Base-by-base conservation (phyloP, 2,329 filamentous ascomycete species). In the Pseudogymnoascus sp. region DNA sequence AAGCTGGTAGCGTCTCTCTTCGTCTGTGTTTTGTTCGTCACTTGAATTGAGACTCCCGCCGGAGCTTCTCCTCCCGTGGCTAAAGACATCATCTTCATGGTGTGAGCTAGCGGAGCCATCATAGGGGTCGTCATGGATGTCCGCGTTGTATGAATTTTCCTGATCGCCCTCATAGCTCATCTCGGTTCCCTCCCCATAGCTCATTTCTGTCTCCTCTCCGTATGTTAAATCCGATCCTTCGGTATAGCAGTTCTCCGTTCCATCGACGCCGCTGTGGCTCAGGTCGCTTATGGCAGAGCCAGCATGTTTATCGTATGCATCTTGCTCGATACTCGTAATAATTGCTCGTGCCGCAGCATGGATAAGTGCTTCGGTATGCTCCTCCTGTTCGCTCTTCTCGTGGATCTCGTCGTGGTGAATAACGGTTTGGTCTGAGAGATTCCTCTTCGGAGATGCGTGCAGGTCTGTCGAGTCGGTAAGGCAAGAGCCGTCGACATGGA, bases 261-360 rank as follows among this genome's bases (percentile, higher is more conserved):
- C 61, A 5, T 70, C 67, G 37, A 66, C 67, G 18, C 63, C 66
- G 33, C 67, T 67, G 28, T 72, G 69, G 48, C 69, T 69, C 60
- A 66, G 64, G 41, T 69, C 66, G 37, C 70, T 72, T 12, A 73
- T 57, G 6, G 71, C 63, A 2, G 73, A 74, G 58, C 69, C 64
- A 12, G 71, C 69, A 3, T 63, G 60, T 18, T 61, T 65, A 9
- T 60, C 65, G 23, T 63, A 72, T 59, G 67, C 69, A 35, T 75
- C 71, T 34, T 72, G 66, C 59, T 77, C 76, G 13, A 80, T 75
- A 38, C 75, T 76, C 2, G 74, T 76, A 8, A 81, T 73, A 12
- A 82, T 78, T 19, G 77, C 77, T 57, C 75, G 72, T 1, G 79
- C 79, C 0, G 79, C 79, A 21, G 75, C 76, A 30, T 81, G 77